Evolutionary conservation across 495 filamentous ascomycete genomes (phyloP).

Genomic region (Neurospora sublineolata): DNA sequence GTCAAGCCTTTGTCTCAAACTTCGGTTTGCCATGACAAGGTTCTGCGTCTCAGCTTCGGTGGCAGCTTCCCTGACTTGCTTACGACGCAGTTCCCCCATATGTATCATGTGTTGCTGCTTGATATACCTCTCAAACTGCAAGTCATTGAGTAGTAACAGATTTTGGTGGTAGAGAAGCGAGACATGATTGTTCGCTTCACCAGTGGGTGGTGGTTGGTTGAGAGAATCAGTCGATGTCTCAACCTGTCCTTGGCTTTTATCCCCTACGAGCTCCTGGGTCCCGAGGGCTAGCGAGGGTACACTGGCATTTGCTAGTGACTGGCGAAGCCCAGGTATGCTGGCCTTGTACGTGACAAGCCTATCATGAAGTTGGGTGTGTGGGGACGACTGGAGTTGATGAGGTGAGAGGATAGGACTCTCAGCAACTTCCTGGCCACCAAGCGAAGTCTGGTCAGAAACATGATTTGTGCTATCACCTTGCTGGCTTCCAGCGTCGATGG

Average conservation of each 20-base stretch:
- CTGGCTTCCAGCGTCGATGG: background rate
- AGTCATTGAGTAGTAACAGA: conserved; percentile 56
- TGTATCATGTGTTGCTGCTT: conserved; percentile 65
- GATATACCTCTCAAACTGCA: conserved; percentile 66
- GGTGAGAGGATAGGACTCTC: conserved; percentile 50
- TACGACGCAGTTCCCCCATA: conserved; percentile 57
- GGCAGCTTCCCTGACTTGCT: conserved; percentile 56
- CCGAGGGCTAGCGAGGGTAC: conserved; percentile 37
- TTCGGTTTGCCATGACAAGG: conserved; percentile 58
- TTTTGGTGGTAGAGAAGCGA: conserved; percentile 53
- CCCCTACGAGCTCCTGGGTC: conserved; percentile 26
- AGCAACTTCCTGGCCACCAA: conserved; percentile 6
- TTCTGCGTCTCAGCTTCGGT: conserved; percentile 67
- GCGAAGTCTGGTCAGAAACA: background rate
- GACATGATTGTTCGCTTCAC: conserved; percentile 29
- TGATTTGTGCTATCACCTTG: background rate
- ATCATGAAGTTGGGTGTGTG: conserved; percentile 41
- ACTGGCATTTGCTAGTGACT: conserved; percentile 38
- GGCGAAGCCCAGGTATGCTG: conserved; percentile 39
- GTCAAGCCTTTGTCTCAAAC: conserved; percentile 53
- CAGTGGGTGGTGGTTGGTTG: background rate
- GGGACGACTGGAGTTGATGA: conserved; percentile 28
- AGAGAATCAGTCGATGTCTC: conserved; percentile 7
- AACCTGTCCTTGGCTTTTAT: conserved; percentile 11
- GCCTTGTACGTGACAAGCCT: conserved; percentile 42